Evolutionary conservation across 176 grass and related monocot species (phyloP).

Genomic region (Elaeis guineensis): DNA sequence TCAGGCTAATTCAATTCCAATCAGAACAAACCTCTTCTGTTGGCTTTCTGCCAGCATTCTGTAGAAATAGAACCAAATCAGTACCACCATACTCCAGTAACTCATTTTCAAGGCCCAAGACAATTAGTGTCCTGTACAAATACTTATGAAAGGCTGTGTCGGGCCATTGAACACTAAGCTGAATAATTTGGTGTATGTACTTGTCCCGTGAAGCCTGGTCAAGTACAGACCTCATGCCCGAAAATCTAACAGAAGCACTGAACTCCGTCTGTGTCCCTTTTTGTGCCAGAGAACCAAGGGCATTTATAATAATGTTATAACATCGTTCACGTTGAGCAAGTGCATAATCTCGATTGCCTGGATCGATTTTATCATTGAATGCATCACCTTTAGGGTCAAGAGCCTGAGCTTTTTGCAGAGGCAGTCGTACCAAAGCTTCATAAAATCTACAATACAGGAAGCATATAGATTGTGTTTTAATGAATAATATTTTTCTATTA

Average conservation of each 20-base stretch:
- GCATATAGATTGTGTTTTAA: constrained; percentile 18
- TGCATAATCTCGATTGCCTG: constrained; percentile 36
- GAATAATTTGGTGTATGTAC: constrained; percentile 78
- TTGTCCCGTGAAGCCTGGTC: constrained; percentile 73
- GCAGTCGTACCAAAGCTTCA: constrained; percentile 77
- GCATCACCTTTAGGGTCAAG: constrained; percentile 52
- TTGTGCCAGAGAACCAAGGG: constrained; percentile 50
- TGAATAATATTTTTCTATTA: background rate
- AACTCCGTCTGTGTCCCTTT: constrained; percentile 29
- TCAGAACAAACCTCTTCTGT: constrained; percentile 43
- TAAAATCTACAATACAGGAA: constrained; percentile 48
- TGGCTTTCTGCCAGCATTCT: constrained; percentile 65
- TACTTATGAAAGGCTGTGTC: constrained; percentile 78
- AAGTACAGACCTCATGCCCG: constrained; percentile 25
- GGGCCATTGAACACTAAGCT: constrained; percentile 73
- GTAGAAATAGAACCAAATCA: constrained; percentile 88
- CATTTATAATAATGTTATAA: constrained; percentile 82
- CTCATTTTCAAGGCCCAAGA: constrained; percentile 82
- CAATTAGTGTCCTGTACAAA: constrained; percentile 76
- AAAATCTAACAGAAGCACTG: constrained; percentile 17
- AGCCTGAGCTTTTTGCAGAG: constrained; percentile 87
- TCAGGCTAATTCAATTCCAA: background rate
- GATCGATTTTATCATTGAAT: constrained; percentile 52
- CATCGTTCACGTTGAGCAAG: constrained; percentile 56
- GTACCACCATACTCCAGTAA: constrained; percentile 88